Evolutionary conservation across 2,329 filamentous ascomycete genomes (phyloP).

Genomic region (Pezicula radicicola): DNA sequence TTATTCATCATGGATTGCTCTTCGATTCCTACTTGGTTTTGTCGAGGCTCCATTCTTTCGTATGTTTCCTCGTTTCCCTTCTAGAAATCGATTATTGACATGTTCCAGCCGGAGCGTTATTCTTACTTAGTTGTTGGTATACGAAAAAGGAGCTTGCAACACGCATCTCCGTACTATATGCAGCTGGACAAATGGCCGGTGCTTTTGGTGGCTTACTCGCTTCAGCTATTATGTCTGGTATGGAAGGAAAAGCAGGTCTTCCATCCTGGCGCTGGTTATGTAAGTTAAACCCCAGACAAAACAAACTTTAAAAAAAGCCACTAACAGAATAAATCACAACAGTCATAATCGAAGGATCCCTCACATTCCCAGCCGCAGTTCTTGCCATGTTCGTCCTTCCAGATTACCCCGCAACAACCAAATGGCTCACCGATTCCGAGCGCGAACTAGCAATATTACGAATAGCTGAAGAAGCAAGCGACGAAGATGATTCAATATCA

Average conservation of each 20-base stretch:
- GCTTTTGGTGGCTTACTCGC: conserved; percentile 47
- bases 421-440: conserved; percentile 6
- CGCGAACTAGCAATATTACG: conserved; percentile 3
- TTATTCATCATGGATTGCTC: conserved; percentile 35
- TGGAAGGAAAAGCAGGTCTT: conserved; percentile 5
- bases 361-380: not conserved
- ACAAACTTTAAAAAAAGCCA: too few relatives aligned
- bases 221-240: conserved; percentile 36
- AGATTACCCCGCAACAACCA: conserved; percentile 8
- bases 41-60: conserved; percentile 2
- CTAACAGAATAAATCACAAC: too few relatives aligned
- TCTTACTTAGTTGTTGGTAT: conserved; percentile 51
- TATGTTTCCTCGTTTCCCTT: too few relatives aligned
- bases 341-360: not conserved
- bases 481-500: conserved; percentile 11
- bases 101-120: conserved; percentile 45
- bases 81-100: too few relatives aligned
- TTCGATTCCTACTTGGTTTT: conserved; percentile 24
- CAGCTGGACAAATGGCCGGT: conserved; percentile 38
- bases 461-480: conserved; percentile 1
- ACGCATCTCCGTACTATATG: conserved; percentile 41
- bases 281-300: too few relatives aligned
- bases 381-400: conserved; percentile 5
- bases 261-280: conserved; percentile 45
- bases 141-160: conserved; percentile 43